phyloP scores from a whole-genome alignment of 2,329 filamentous ascomycete genomes.

The Seiridium cupressi region DNA sequence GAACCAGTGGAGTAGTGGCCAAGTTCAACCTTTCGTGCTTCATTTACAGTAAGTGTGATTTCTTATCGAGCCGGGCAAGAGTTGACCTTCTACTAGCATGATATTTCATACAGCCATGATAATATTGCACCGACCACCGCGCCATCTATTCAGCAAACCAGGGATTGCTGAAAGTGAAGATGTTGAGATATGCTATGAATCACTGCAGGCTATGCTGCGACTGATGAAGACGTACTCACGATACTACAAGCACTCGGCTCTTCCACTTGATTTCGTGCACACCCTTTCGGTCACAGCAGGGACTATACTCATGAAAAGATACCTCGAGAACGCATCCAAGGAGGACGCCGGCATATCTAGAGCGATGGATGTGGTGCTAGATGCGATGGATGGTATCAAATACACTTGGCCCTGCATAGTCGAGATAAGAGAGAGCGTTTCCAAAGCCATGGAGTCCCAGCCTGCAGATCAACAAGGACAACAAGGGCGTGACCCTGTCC shows the following conservation, averaged over 20 bases:
- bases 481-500: constrained; percentile 15
- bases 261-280: constrained; percentile 33
- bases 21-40: constrained; percentile 43
- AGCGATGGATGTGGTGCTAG: constrained; percentile 45
- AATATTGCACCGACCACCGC: constrained; percentile 47
- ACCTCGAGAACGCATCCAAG: constrained; percentile 37
- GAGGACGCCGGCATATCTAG: constrained; percentile 44
- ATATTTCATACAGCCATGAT: constrained; percentile 51
- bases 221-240: constrained; percentile 42
- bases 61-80: not conserved
- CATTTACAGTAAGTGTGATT: constrained; percentile 37
- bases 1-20: constrained; percentile 48
- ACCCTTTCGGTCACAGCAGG: constrained; percentile 44
- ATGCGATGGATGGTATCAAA: constrained; percentile 51
- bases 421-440: constrained; percentile 36
- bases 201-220: constrained; percentile 41
- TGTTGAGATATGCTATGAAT: constrained; percentile 49
- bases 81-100: constrained; percentile 27
- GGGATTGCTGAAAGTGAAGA: constrained; percentile 40
- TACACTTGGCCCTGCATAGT: constrained; percentile 45
- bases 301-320: constrained; percentile 44
- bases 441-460: constrained; percentile 14
- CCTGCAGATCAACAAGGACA: constrained; percentile 4
- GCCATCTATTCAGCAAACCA: constrained; percentile 37
- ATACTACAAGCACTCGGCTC: constrained; percentile 39